A percentile compares a stretch with the other conserved stretches of the same genome.
These are phyloP conservation scores for Erythrophleum ivorense DNA, from an alignment of 331 rosid genomes.

Conservation along the genomic window DNA sequence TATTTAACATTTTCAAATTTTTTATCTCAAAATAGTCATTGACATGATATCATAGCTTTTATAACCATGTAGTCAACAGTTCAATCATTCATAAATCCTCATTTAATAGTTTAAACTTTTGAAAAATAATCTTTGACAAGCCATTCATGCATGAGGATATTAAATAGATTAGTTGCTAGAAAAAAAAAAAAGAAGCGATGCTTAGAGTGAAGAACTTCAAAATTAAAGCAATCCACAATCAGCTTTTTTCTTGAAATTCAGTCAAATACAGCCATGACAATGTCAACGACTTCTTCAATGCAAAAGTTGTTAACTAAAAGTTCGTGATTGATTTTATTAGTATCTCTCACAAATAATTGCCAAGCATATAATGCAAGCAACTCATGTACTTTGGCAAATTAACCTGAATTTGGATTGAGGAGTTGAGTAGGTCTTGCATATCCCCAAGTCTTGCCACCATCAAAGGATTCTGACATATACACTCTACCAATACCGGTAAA, in stretches of 20 bases:
- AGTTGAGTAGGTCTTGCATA: slow-evolving; percentile 59
- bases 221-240: slow-evolving; percentile 1
- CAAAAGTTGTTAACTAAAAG: background rate
- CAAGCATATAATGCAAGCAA: background rate
- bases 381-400: slow-evolving; percentile 8
- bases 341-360: background rate
- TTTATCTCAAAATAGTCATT: too few relatives aligned
- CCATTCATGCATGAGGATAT: background rate
- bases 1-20: too few relatives aligned
- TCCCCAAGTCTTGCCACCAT: slow-evolving; percentile 66
- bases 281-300: background rate
- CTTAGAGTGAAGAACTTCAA: background rate
- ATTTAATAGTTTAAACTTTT: background rate
- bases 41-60: background rate
- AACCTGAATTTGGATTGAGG: slow-evolving; percentile 77
- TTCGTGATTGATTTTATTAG: background rate
- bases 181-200: background rate
- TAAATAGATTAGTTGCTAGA: background rate
- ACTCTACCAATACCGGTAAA: slow-evolving; percentile 50
- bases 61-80: background rate
- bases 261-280: background rate
- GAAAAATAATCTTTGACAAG: background rate
- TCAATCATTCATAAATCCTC: background rate
- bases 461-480: slow-evolving; percentile 64
- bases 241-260: slow-evolving; percentile 1